phyloP scores from a whole-genome alignment of 768 basidiomycete genomes.

The Zangia roseola region DNA sequence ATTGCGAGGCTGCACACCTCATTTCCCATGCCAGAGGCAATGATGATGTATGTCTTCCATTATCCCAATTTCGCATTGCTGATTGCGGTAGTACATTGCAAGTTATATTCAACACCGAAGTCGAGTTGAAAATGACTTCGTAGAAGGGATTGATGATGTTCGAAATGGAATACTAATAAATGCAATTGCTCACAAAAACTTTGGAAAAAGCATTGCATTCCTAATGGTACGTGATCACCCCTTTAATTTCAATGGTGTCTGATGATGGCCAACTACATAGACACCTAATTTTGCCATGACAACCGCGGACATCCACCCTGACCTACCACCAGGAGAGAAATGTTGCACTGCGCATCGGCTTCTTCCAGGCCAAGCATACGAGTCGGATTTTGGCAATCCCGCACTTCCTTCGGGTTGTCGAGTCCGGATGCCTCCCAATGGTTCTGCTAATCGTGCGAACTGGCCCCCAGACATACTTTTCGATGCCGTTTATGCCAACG shows the following conservation, averaged over 20 bases:
- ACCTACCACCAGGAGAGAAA: background rate
- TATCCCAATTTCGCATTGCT: background rate
- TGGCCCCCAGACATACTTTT: conserved; percentile 8
- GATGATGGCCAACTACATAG: background rate
- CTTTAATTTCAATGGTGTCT: background rate
- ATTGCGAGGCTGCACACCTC: conserved; percentile 5
- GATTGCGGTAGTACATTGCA: background rate
- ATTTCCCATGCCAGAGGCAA: conserved; percentile 4
- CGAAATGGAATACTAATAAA: conserved; percentile 6
- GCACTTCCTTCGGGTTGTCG: background rate
- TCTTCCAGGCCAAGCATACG: background rate
- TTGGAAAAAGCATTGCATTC: background rate
- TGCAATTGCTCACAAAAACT: background rate
- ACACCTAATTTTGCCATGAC: conserved; percentile 7
- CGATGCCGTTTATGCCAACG: background rate
- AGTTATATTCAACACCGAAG: conserved; percentile 1
- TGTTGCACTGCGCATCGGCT: background rate
- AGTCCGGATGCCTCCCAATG: background rate
- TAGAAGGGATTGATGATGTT: background rate
- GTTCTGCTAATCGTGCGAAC: background rate
- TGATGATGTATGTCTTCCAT: background rate
- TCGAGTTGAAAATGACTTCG: background rate
- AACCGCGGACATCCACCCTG: background rate
- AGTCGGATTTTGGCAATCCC: background rate
- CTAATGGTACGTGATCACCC: conserved; percentile 1